A percentile compares a stretch with the other conserved stretches of the same genome.
phyloP scores from a whole-genome alignment of 2,329 filamentous ascomycete species.

The Amauroascus niger region DNA sequence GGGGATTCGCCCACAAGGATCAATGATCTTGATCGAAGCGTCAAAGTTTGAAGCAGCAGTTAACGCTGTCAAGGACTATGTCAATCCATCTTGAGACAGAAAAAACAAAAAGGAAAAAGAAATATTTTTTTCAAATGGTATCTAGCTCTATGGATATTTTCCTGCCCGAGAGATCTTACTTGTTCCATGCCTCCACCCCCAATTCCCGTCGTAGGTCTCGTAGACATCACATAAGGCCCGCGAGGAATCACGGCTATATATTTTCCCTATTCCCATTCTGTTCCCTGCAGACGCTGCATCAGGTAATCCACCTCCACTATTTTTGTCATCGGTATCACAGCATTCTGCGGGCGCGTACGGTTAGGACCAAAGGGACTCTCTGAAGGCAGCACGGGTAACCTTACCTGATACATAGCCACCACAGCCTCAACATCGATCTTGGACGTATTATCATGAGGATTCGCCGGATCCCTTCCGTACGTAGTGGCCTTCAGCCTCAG shows the following conservation, averaged over 20 bases:
- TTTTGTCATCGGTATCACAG: constrained; percentile 93
- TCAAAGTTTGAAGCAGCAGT: constrained; percentile 65
- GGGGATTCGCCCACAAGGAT: constrained; percentile 74
- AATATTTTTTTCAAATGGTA: constrained; percentile 3
- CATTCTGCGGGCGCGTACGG: constrained; percentile 42
- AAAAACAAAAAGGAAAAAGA: background rate
- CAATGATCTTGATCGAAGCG: constrained; percentile 78
- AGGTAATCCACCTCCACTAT: constrained; percentile 96
- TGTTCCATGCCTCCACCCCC: constrained; percentile 12
- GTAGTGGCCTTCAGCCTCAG: constrained; percentile 81
- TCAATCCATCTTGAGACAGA: constrained; percentile 48
- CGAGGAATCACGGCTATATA: background rate
- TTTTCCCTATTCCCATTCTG: constrained; percentile 36
- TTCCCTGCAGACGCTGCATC: constrained; percentile 70
- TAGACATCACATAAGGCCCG: background rate
- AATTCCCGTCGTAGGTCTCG: background rate
- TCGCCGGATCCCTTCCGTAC: constrained; percentile 81
- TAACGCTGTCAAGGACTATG: constrained; percentile 63
- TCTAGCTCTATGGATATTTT: constrained; percentile 9
- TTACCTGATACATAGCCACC: constrained; percentile 67
- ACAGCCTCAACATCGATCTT: constrained; percentile 94
- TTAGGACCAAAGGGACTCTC: background rate
- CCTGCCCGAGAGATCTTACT: constrained; percentile 16
- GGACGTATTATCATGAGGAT: constrained; percentile 36
- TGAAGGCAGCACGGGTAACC: constrained; percentile 11